These are phyloP conservation scores for Paramarasmius palmivorus DNA, from an alignment of 1,284 basidiomycete genomes.

Conservation along the genomic window DNA sequence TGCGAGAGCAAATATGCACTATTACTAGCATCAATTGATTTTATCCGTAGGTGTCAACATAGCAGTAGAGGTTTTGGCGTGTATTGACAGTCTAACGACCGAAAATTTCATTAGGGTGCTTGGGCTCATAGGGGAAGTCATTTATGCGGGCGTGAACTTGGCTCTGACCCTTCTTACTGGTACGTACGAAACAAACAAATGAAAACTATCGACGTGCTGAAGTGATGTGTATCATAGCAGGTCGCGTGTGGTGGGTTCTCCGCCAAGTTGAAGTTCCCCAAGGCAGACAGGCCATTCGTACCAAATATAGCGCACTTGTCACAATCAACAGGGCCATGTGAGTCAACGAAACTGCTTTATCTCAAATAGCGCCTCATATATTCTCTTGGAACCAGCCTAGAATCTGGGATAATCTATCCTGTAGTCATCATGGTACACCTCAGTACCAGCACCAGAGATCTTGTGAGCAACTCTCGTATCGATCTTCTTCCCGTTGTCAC, in stretches of 20 bases:
- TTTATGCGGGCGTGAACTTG: neutral
- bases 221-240: neutral
- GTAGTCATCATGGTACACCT: neutral
- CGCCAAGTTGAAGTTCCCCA: neutral
- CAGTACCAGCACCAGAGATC: too few relatives aligned
- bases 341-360: too few relatives aligned
- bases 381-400: neutral
- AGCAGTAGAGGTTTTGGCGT: too few relatives aligned
- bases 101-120: neutral
- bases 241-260: conserved; percentile 1
- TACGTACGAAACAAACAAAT: neutral
- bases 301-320: too few relatives aligned
- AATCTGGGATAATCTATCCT: conserved; percentile 3
- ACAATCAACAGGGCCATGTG: too few relatives aligned
- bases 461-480: neutral
- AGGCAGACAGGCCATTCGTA: neutral
- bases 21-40: too few relatives aligned
- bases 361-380: too few relatives aligned
- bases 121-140: neutral
- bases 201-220: neutral
- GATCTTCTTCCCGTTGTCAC: neutral
- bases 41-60: too few relatives aligned
- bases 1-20: too few relatives aligned
- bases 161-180: neutral
- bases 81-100: too few relatives aligned